Base-by-base conservation (phyloP, 441 rosid species). In the Biscutella laevigata region DNA sequence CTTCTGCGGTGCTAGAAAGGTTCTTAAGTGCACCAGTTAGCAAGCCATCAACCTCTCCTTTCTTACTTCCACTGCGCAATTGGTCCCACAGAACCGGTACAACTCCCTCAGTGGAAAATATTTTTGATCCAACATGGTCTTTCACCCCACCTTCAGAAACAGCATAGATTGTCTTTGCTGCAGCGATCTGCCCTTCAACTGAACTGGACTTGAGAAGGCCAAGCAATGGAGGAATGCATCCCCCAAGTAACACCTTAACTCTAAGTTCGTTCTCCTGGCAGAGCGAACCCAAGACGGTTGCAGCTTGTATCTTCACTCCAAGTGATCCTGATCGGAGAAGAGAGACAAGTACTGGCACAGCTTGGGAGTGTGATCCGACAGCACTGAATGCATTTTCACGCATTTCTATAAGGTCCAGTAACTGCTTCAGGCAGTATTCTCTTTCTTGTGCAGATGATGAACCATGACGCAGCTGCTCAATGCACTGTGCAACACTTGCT, bases 301-400 rank as follows among this genome's bases (percentile, higher is more conserved):
- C 95, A 61, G 97, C 97, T 64, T 94, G 95, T 71, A 84, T 90
- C 83, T 94, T 94, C 68, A 94, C 94, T 56, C 90, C 99, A 28
- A 81, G 60, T 15, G 95, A 82, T 53, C 99, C 98, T 30, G 99
- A 90, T 35, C 99, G 95, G 51, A 94, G 99, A 71, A 90, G 98
- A 54, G 99, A 94, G 59, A 94, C 99, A 64, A 94, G 98, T 38
- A 94, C 99, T 15, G 99, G 99, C 63, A 94, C 99, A 53, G 99
- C 99, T 72, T 94, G 99, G 64, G 98, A 94, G 73, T 94, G 99
- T 69, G 99, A 88, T 57, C 95, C 98, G 52, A 94, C 99, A 66
- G 99, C 99, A 68, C 99, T 82, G 74, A 90, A 88, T 53, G 98
- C 99, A 68, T 83, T 84, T 72, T 90, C 98, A 59, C 95, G 95